phyloP scores from a whole-genome alignment of 1,284 basidiomycete genomes.

The Sphaerobolus stellatus region DNA sequence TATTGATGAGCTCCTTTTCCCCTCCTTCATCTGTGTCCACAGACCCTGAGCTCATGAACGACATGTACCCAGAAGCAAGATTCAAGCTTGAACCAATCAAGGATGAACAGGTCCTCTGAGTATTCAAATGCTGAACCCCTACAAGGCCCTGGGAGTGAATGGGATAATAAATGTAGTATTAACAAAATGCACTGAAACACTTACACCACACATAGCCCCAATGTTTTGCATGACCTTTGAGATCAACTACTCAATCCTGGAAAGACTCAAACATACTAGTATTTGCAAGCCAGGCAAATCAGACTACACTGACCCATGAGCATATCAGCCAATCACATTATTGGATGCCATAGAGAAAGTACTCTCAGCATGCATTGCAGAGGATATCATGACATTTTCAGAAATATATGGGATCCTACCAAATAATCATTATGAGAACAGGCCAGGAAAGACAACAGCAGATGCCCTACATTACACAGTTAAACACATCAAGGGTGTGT shows the following conservation, averaged over 20 bases:
- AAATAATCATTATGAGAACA: slow-evolving; percentile 7
- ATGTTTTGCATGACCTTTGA: neutral
- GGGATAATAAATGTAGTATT: neutral
- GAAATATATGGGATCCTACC: slow-evolving; percentile 5
- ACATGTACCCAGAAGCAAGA: neutral
- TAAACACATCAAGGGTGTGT: neutral
- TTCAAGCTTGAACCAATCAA: neutral
- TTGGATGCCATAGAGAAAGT: slow-evolving; percentile 15
- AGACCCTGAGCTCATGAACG: neutral
- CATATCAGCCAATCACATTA: slow-evolving; percentile 16
- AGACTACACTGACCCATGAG: slow-evolving; percentile 12
- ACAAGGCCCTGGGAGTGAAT: neutral
- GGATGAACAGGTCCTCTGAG: neutral
- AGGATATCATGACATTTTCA: neutral
- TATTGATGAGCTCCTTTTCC: neutral
- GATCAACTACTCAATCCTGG: neutral
- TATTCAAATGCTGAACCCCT: neutral
- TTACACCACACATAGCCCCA: neutral
- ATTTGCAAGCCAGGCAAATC: slow-evolving; percentile 15
- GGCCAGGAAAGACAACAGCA: slow-evolving; percentile 11
- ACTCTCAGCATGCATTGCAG: slow-evolving; percentile 11
- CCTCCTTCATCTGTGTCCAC: neutral
- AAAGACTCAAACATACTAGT: slow-evolving; percentile 3
- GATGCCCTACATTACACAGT: slow-evolving; percentile 13
- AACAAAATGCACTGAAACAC: neutral